phyloP scores from a whole-genome alignment of 2,329 filamentous ascomycete species.

The Colletotrichum echinochloae region DNA sequence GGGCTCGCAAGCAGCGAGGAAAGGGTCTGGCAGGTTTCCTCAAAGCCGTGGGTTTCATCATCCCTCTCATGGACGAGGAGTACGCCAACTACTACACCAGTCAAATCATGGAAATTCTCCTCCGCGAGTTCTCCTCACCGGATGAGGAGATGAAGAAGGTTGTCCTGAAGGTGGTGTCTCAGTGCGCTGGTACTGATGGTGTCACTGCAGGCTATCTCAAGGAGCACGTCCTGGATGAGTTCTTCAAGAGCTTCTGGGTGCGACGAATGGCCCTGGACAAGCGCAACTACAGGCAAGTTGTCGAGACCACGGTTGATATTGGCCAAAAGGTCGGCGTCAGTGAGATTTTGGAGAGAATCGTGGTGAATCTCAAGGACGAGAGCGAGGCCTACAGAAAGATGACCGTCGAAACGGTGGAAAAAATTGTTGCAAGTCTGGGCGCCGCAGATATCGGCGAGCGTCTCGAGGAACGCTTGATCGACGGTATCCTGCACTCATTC shows the following conservation, averaged over 20 bases:
- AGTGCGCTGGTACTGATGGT: slow-evolving; percentile 93
- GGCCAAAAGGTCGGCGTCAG: slow-evolving; percentile 97
- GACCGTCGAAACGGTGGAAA: slow-evolving; percentile 98
- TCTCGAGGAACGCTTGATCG: slow-evolving; percentile 91
- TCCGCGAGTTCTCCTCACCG: slow-evolving; percentile 94
- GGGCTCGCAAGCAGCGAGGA: slow-evolving; percentile 93
- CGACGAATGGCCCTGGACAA: slow-evolving; percentile 96
- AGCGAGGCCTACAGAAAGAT: slow-evolving; percentile 98
- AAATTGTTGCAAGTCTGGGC: slow-evolving; percentile 91
- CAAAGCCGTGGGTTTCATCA: slow-evolving; percentile 98
- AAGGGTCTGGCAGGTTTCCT: slow-evolving; percentile 96
- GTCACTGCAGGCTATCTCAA: slow-evolving; percentile 96
- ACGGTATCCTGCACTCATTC: slow-evolving; percentile 95
- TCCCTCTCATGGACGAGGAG: slow-evolving; percentile 99
- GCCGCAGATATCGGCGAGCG: slow-evolving; percentile 94
- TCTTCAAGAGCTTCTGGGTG: slow-evolving; percentile 99
- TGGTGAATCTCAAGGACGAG: slow-evolving; percentile 97
- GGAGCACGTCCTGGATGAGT: slow-evolving; percentile 93
- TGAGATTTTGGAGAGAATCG: slow-evolving; percentile 93
- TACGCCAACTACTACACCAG: slow-evolving; percentile 99
- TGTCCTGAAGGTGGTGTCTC: slow-evolving; percentile 95
- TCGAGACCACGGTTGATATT: slow-evolving; percentile 97
- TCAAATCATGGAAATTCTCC: slow-evolving; percentile 98
- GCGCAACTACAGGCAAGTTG: slow-evolving; percentile 96
- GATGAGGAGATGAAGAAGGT: slow-evolving; percentile 99